Percentiles rank a stretch among this genome's conserved stretches.
phyloP scores from a whole-genome alignment of 208 protist genomes.

The Trypanosoma cruzi region DNA sequence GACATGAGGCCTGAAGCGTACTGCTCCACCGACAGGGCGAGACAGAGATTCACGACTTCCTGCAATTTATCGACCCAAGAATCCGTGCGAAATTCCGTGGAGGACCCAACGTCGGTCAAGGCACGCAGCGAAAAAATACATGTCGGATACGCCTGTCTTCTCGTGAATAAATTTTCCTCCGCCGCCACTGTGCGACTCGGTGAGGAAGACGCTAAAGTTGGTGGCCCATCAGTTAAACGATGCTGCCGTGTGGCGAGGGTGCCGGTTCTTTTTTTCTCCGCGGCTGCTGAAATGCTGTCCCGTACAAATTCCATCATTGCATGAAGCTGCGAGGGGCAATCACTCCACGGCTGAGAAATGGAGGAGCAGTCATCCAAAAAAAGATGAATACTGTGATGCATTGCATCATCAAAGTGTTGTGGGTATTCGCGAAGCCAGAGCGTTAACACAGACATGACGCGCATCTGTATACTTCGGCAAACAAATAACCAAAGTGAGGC shows the following conservation, averaged over 20 bases:
- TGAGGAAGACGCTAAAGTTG: neutral
- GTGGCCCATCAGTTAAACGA: neutral
- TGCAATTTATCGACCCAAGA: neutral
- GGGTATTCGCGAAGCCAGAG: slow-evolving; percentile 57
- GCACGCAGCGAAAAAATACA: neutral
- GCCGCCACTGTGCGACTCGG: neutral
- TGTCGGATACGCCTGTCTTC: neutral
- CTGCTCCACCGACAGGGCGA: slow-evolving; percentile 34
- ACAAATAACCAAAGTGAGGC: slow-evolving; percentile 56
- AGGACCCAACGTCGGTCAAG: neutral
- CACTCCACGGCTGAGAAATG: slow-evolving; percentile 36
- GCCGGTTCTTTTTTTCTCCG: neutral
- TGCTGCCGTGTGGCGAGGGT: neutral
- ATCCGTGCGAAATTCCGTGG: neutral
- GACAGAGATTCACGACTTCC: slow-evolving; percentile 31
- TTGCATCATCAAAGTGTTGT: slow-evolving; percentile 55
- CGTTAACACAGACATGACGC: slow-evolving; percentile 53
- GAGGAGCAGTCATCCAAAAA: slow-evolving; percentile 56
- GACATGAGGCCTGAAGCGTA: slow-evolving; percentile 54
- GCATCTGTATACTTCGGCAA: slow-evolving; percentile 43
- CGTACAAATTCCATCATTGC: slow-evolving; percentile 58
- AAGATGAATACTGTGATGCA: slow-evolving; percentile 45
- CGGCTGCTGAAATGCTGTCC: slow-evolving; percentile 6
- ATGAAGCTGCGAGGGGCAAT: slow-evolving; percentile 43
- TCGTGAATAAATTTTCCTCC: neutral